Conservation (phyloP, 2,329 filamentous ascomycete species). For the Tolypocladium capitatum region DNA sequence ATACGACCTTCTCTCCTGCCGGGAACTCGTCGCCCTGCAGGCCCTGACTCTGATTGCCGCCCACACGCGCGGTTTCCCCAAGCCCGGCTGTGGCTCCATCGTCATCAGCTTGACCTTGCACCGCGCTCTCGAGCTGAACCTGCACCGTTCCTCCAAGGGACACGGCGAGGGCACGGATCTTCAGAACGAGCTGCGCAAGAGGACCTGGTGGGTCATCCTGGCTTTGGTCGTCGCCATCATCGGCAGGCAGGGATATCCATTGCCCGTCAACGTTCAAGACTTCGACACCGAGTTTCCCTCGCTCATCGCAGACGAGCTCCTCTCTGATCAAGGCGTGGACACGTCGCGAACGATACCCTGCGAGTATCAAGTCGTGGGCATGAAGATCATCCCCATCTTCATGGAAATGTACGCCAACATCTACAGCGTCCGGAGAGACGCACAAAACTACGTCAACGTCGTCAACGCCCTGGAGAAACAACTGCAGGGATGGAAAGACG, state of each 20-base stretch:
- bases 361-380: slow-evolving; percentile 49
- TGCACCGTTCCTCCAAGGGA: slow-evolving; percentile 56
- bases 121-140: slow-evolving; percentile 59
- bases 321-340: slow-evolving; percentile 52
- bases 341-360: slow-evolving; percentile 43
- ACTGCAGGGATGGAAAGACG: slow-evolving; percentile 47
- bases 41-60: slow-evolving; percentile 58
- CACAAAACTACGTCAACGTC: slow-evolving; percentile 48
- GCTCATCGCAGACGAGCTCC: slow-evolving; percentile 55
- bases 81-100: slow-evolving; percentile 62
- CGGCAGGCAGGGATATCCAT: slow-evolving; percentile 64
- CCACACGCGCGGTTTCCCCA: slow-evolving; percentile 65
- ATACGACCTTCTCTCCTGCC: slow-evolving; percentile 48
- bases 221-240: slow-evolving; percentile 54
- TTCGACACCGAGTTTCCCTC: slow-evolving; percentile 69
- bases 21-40: slow-evolving; percentile 55
- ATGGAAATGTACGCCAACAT: slow-evolving; percentile 65
- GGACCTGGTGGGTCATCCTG: slow-evolving; percentile 63
- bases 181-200: slow-evolving; percentile 62
- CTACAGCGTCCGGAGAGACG: slow-evolving; percentile 55
- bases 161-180: slow-evolving; percentile 36
- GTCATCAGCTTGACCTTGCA: slow-evolving; percentile 52
- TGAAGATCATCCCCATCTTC: slow-evolving; percentile 52
- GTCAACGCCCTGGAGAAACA: slow-evolving; percentile 54
- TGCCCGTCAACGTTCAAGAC: slow-evolving; percentile 60